Conservation (phyloP, 108 stramenopile genomes). For the Pseudonitzschia multistriata region DNA sequence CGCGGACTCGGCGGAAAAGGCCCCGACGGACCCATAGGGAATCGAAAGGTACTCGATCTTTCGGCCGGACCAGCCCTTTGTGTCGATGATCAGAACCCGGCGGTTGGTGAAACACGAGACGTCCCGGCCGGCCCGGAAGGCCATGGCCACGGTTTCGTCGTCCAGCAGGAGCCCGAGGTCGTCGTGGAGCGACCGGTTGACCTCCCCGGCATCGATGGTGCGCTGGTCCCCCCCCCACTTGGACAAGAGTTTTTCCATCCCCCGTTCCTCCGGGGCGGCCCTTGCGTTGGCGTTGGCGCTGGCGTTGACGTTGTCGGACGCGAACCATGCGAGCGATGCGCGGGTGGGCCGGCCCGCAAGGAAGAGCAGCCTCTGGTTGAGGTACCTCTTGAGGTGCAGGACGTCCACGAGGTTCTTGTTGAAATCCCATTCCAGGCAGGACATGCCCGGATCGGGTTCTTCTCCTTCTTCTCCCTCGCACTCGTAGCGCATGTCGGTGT, state of each 20-base stretch:
- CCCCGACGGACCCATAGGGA: conserved; percentile 48
- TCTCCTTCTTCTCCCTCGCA: neutral
- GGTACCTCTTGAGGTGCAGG: conserved; percentile 49
- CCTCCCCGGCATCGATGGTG: conserved; percentile 47
- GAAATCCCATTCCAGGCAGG: conserved; percentile 64
- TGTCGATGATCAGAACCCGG: conserved; percentile 40
- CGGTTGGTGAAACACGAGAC: conserved; percentile 46
- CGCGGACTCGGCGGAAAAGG: conserved; percentile 65
- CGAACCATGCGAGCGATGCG: no score
- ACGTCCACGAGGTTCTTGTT: conserved; percentile 69
- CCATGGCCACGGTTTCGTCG: conserved; percentile 61
- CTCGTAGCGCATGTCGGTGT: conserved; percentile 31
- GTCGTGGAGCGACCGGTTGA: conserved; percentile 50
- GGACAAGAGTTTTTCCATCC: neutral
- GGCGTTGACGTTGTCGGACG: no score
- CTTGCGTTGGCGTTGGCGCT: no score
- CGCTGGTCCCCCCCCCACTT: conserved; percentile 49
- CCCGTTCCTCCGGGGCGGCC: neutral
- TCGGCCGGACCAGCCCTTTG: conserved; percentile 55
- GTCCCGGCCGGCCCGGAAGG: conserved; percentile 71
- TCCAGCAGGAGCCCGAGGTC: conserved; percentile 44
- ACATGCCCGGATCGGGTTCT: conserved; percentile 15
- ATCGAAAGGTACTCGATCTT: conserved; percentile 54
- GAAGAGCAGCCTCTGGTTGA: conserved; percentile 38
- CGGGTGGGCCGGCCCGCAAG: neutral